Evolutionary conservation across 164 flowering plant species (phyloP), one percentile per base, ranked within the genome.

Genomic region (Berberis thunbergii): DNA sequence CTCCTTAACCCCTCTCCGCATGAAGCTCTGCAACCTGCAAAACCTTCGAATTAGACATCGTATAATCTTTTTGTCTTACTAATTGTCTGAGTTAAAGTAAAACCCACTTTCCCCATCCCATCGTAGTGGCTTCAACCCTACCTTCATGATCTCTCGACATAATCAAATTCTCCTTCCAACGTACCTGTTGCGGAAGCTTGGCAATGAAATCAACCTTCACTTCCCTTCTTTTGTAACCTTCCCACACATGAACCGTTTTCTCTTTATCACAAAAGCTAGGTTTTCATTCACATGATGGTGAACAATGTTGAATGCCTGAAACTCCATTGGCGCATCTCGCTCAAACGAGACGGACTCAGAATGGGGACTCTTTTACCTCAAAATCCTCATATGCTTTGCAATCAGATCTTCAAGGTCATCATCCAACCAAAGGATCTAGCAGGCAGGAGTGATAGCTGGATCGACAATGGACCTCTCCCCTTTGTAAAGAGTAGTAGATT

Each of bases 211-310:
- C 67, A 39, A 93, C 97, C 78, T 76, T 82, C 3, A 93, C 96
- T 76, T 74, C 26, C 92, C 89, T 2, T 66, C 96, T 6, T 68
- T 74, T 4, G 76, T 68, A 1, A 93, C 97, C 1, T 77, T 73
- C 2, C 98, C 98, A 56, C 88, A 93, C 94, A 93, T 84, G 67
- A 93, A 85, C n/a, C 97, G 97, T 0, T 89, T 96, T 0, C 97
- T 71, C 58, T 93, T 93, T 39, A 86, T 86, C 0, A 85, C 92
- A 64, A 93, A 93, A 0, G 91, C 98, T 1, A 93, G 79, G 8
- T 84, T 38, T 13, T 89, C 96, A 58, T 84, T 84, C 59, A 89
- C 95, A 56, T 89, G 85, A 54, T 75, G 79, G 87, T 93, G 98
- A 26, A 26, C 26, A 26, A 26, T 26, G 26, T 26, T 26, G 26